A percentile compares a stretch with the other conserved stretches of the same genome.
These are phyloP conservation scores for Tranzscheliella williamsii DNA, from an alignment of 1,284 basidiomycete genomes.

Conservation along the genomic window DNA sequence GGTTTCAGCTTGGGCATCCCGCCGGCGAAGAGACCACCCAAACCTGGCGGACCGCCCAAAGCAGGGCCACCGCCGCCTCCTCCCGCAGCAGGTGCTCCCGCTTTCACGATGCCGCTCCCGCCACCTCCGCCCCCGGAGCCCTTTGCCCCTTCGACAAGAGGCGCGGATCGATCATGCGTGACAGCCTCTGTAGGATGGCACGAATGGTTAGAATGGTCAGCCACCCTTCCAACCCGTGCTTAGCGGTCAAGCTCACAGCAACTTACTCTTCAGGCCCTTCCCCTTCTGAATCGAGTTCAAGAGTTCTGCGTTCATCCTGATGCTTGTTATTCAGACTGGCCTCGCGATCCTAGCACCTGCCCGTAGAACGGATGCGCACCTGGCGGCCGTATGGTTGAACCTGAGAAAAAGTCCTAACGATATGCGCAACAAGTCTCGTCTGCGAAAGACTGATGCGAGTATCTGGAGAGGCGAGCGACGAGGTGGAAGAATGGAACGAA, in stretches of 20 bases:
- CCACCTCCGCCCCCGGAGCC: constrained; percentile 37
- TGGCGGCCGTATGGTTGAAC: too few relatives aligned
- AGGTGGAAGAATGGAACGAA: too few relatives aligned
- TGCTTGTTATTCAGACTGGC: too few relatives aligned
- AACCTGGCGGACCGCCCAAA: constrained; percentile 67
- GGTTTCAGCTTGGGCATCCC: constrained; percentile 83
- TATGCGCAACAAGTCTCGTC: too few relatives aligned
- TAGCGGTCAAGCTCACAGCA: not conserved
- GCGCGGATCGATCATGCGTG: constrained; percentile 80
- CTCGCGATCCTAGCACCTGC: too few relatives aligned
- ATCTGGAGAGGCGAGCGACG: too few relatives aligned
- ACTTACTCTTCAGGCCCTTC: constrained; percentile 40
- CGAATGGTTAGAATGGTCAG: too few relatives aligned
- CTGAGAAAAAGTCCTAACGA: too few relatives aligned
- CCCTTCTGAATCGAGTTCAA: constrained; percentile 32
- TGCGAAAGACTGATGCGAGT: too few relatives aligned
- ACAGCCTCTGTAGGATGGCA: constrained; percentile 67
- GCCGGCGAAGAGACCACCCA: constrained; percentile 82
- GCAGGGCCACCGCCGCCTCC: constrained; percentile 62
- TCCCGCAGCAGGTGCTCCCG: constrained; percentile 14
- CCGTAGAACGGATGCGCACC: too few relatives aligned
- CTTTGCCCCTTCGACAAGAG: constrained; percentile 65
- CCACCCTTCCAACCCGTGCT: too few relatives aligned
- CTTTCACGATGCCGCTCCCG: constrained; percentile 60
- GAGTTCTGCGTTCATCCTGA: constrained; percentile 32